phyloP scores from a whole-genome alignment of 2,329 filamentous ascomycete genomes.

The Thelonectria olida region DNA sequence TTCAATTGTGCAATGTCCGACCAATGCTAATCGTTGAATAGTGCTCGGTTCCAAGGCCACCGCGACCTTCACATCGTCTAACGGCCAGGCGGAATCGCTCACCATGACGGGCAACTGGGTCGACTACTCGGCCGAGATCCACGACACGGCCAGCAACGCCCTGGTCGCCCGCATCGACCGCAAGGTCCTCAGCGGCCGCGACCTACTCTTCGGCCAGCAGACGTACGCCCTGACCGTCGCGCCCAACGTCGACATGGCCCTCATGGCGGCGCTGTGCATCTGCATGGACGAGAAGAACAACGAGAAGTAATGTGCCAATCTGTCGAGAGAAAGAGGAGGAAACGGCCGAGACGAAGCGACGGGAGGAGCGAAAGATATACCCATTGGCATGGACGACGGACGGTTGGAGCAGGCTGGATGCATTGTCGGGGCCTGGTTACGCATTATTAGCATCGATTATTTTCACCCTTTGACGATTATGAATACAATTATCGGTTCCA shows the following conservation, averaged over 20 bases:
- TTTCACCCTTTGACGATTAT: neutral
- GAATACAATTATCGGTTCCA: neutral
- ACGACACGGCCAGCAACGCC: slow-evolving; percentile 57
- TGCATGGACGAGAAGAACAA: slow-evolving; percentile 72
- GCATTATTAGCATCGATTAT: neutral
- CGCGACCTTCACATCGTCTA: slow-evolving; percentile 63
- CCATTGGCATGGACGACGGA: neutral
- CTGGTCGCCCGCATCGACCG: slow-evolving; percentile 68
- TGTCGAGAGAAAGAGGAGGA: no score
- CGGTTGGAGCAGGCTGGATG: neutral
- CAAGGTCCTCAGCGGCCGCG: slow-evolving; percentile 64
- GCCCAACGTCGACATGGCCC: slow-evolving; percentile 70
- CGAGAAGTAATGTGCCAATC: no score
- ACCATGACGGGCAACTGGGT: slow-evolving; percentile 70
- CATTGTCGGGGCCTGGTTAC: neutral
- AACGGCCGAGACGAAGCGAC: neutral
- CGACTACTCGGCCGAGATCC: slow-evolving; percentile 66
- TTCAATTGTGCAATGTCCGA: neutral
- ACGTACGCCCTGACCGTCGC: slow-evolving; percentile 72
- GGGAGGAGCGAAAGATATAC: slow-evolving; percentile 1
- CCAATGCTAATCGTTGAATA: slow-evolving; percentile 37
- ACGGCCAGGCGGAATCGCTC: slow-evolving; percentile 55
- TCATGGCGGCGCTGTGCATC: slow-evolving; percentile 74
- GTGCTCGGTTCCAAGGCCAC: slow-evolving; percentile 64
- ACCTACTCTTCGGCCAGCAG: slow-evolving; percentile 69